These are phyloP conservation scores for Hymenoscyphus infarciens DNA, from an alignment of 2,329 filamentous ascomycete genomes.

Conservation along the genomic window DNA sequence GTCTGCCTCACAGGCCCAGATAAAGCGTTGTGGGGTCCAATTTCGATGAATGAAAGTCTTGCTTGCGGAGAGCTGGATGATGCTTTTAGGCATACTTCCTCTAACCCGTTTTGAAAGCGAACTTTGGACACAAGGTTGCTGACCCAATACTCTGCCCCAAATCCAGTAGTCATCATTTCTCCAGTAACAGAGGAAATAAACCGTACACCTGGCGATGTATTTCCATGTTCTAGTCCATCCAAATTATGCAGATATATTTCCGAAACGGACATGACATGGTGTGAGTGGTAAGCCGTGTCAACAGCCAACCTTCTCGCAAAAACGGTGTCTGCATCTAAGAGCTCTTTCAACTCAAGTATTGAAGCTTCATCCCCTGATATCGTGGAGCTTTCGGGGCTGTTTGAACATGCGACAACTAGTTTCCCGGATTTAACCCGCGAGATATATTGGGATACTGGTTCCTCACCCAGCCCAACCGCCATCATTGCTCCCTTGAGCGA, in stretches of 20 bases:
- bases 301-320: constrained; percentile 36
- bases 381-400: constrained; percentile 24
- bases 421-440: constrained; percentile 7
- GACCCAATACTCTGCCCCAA: constrained; percentile 41
- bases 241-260: constrained; percentile 24
- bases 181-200: constrained; percentile 9
- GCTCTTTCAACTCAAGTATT: constrained; percentile 13
- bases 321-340: constrained; percentile 20
- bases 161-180: not conserved
- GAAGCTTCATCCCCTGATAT: constrained; percentile 21
- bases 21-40: constrained; percentile 14
- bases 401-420: constrained; percentile 35
- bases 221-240: not conserved
- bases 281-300: constrained; percentile 41
- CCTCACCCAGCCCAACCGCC: constrained; percentile 42
- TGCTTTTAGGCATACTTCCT: not conserved
- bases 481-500: constrained; percentile 42
- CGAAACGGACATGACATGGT: constrained; percentile 33
- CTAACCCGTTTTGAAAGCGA: constrained; percentile 32
- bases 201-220: not conserved
- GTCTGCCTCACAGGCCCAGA: constrained; percentile 7
- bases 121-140: constrained; percentile 44
- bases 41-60: constrained; percentile 2
- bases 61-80: not conserved
- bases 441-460: constrained; percentile 15